phyloP scores from a whole-genome alignment of 768 basidiomycete genomes.

The Infundibulicybe gibba region DNA sequence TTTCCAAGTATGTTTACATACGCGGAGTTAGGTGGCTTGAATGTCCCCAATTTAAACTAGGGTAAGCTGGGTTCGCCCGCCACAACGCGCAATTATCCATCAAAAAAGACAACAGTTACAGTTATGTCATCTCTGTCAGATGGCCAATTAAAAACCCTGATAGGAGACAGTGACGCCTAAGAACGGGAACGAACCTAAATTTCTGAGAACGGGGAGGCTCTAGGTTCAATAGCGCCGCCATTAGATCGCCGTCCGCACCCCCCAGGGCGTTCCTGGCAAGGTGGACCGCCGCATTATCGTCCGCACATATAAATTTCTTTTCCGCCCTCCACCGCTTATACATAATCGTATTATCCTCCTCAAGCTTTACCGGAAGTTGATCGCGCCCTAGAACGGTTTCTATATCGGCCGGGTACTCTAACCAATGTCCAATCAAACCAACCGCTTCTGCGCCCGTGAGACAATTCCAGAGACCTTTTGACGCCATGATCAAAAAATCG shows the following conservation, averaged over 20 bases:
- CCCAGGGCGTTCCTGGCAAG: conserved; percentile 48
- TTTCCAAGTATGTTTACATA: no score
- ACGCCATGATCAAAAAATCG: conserved; percentile 52
- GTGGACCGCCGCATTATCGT: conserved; percentile 43
- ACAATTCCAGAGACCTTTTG: conserved; percentile 51
- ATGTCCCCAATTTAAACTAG: no score
- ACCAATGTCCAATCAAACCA: conserved; percentile 46
- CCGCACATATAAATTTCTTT: conserved; percentile 35
- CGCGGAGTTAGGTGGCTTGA: no score
- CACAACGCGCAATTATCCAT: background rate
- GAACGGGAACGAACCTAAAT: conserved; percentile 24
- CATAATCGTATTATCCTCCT: conserved; percentile 26
- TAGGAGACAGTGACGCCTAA: background rate
- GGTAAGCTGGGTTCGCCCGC: background rate
- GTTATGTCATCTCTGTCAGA: conserved; percentile 6
- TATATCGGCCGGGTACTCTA: conserved; percentile 13
- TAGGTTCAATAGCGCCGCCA: conserved; percentile 31
- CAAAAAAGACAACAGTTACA: conserved; percentile 7
- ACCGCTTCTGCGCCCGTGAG: conserved; percentile 54
- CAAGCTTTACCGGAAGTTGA: conserved; percentile 23
- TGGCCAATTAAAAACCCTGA: background rate
- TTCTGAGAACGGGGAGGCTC: conserved; percentile 28
- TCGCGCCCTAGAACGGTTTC: conserved; percentile 8
- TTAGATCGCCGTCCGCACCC: conserved; percentile 38
- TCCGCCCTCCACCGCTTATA: conserved; percentile 31